Evolutionary conservation across 495 filamentous ascomycete genomes (phyloP), one percentile per base, ranked within the genome.

Genomic region (Neurospora tetraspora): DNA sequence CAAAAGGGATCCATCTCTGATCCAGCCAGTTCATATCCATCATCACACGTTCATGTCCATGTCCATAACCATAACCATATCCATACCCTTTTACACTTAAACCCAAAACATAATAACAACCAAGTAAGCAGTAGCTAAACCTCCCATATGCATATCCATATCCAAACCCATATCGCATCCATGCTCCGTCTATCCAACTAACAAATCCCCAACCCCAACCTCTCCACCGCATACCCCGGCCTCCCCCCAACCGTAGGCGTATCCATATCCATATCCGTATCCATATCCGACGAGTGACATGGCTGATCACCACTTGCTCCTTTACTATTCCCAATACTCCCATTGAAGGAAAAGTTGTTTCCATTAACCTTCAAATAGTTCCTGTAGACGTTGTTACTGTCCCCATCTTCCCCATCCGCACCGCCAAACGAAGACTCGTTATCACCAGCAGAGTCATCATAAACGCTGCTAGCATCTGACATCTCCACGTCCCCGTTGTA

Each of bases 401-500:
- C 10, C 9, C 16, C 14, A 10, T 65, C 45, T 37, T 65, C 69
- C 12, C n/a, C 53, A 34, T 61, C 68, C 45, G 11, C 20, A 36
- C 47, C 38, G 59, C 27, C 39, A 16, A 16, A 40, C 71, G 71
- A 36, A 34, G 76, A 74, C 8, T 75, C 77, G 18, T 78, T 73
- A n/a, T 74, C 79, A n/a, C n/a, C n/a, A 16, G 73, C 80, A 11
- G 78, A 80, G 36, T n/a, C n/a, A n/a, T n/a, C n/a, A n/a, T 73
- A 70, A 16, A 77, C 71, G 39, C 81, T 83, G 39, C 77, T 79
- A 20, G 75, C 77, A 71, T 86, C 83, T 31, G 81, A 82, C 81
- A 83, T 85, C 69, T 85, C 84, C 16, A 85, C 76, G 42, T 85
- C 83, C 72, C 68, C 73, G 5, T n/a, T 40, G 14, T 40, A 31